Evolutionary conservation across 2,329 filamentous ascomycete species (phyloP), one percentile per base, ranked within the genome.

Genomic region (Exophiala viscosa): DNA sequence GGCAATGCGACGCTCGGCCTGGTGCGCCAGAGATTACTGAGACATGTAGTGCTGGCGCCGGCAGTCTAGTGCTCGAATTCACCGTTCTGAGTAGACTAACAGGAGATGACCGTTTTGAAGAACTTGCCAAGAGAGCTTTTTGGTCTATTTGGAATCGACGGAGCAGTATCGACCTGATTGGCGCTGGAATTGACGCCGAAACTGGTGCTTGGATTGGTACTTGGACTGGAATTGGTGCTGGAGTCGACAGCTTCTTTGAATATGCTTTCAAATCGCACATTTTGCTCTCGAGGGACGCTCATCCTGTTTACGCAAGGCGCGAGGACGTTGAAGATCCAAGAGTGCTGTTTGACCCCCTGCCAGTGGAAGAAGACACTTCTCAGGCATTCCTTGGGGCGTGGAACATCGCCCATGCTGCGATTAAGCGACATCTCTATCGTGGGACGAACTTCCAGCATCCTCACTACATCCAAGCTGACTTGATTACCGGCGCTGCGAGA

Each of bases 241-340:
- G 93, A 35, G 90, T 96, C 65, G 93, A 99, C 73, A 96, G 91
- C 71, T 99, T 99, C 73, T 97, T 96, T 65, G 93, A 99, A 72
- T 99, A 99, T 70, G 91, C 93, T 3, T 80, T 97, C 64, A 99
- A 99, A 71, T 90, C 90, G 14, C 85, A 96, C 66, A 88, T 99
- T 54, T 73, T 99, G 18, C 81, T 97, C 17, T 96, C 92, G 2
- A 88, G 89, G 1, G 83, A 87, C 52, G 78, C 69, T 20, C 67
- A 65, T 15, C 66, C 69, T 9, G 55, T 58, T 3, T 66, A 66
- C 44, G 63, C 71, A 45, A 38, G 48, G 9, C 69, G 76, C 17
- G 68, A 71, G 58, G 65, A 75, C 59, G 66, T 74, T 64, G 66
- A 73, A 55, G 58, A 69, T 77, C 77, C 84, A 69, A 87, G 66